Evolutionary conservation across 1,284 basidiomycete species (phyloP).

Genomic region (Cryptococcus hybrid): DNA sequence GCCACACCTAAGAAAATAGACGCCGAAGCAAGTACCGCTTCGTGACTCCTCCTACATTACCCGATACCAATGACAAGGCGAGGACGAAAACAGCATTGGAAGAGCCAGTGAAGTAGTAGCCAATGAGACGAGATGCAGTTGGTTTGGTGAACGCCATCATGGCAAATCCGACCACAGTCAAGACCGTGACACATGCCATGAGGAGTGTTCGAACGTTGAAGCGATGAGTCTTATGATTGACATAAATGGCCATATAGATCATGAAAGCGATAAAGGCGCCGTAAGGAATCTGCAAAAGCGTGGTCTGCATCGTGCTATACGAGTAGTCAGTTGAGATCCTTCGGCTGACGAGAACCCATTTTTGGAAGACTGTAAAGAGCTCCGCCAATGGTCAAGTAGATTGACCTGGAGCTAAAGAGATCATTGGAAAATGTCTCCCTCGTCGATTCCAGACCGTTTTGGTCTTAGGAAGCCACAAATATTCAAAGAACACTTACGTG

Average conservation of each 20-base stretch:
- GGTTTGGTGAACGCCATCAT: constrained; percentile 29
- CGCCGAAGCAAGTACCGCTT: constrained; percentile 45
- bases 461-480: too few relatives aligned
- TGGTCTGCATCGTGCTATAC: constrained; percentile 29
- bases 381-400: too few relatives aligned
- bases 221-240: constrained; percentile 28
- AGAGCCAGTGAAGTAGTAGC: constrained; percentile 48
- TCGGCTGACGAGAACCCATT: too few relatives aligned
- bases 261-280: constrained; percentile 34
- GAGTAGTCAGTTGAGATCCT: background rate
- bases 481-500: background rate
- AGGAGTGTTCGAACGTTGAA: constrained; percentile 30
- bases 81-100: constrained; percentile 52
- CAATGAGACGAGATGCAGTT: constrained; percentile 25
- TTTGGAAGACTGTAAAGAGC: too few relatives aligned
- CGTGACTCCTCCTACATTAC: constrained; percentile 53
- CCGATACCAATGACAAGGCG: constrained; percentile 50
- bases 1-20: constrained; percentile 33
- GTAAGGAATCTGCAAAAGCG: constrained; percentile 42
- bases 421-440: too few relatives aligned
- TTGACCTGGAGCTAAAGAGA: too few relatives aligned
- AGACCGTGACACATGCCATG: constrained; percentile 25
- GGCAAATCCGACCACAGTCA: constrained; percentile 38
- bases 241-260: constrained; percentile 26
- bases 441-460: too few relatives aligned